Conservation (phyloP, 495 filamentous ascomycete genomes). For the Penicillium silybi region DNA sequence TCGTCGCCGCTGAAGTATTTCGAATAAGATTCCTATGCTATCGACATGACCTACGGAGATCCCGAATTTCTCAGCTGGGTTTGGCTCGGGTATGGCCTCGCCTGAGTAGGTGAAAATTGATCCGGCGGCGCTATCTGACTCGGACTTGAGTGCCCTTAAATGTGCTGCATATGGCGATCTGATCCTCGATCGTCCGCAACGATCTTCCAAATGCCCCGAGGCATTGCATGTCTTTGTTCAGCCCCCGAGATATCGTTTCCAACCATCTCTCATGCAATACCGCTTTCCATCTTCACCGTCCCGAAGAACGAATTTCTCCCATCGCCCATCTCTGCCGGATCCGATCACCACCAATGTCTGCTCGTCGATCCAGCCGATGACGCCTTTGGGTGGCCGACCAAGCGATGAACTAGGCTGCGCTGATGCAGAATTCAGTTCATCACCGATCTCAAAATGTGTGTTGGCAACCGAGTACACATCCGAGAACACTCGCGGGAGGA, state of each 20-base stretch:
- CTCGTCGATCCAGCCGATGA: slow-evolving; percentile 73
- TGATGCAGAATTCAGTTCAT: slow-evolving; percentile 53
- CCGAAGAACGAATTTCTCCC: slow-evolving; percentile 75
- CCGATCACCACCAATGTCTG: slow-evolving; percentile 68
- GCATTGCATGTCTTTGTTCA: slow-evolving; percentile 16
- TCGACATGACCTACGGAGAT: not conserved
- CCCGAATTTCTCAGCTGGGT: not conserved
- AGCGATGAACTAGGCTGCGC: slow-evolving; percentile 42
- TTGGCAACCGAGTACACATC: slow-evolving; percentile 79
- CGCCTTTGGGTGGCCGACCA: slow-evolving; percentile 64
- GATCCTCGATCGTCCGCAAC: not conserved
- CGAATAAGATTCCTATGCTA: slow-evolving; percentile 4
- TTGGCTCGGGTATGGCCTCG: not conserved
- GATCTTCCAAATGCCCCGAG: not conserved
- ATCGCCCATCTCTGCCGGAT: slow-evolving; percentile 74
- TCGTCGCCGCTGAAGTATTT: slow-evolving; percentile 25
- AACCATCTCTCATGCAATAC: slow-evolving; percentile 64
- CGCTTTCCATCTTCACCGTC: slow-evolving; percentile 61
- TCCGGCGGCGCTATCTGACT: not conserved
- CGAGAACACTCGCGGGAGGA: slow-evolving; percentile 75
- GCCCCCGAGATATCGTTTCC: slow-evolving; percentile 71
- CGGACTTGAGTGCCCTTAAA: not conserved
- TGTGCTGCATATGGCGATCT: not conserved
- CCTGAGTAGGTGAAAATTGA: not conserved
- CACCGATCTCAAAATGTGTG: slow-evolving; percentile 72